Base-by-base conservation (phyloP, 805 yeast genomes). In the Cyberlindnera bimundalis region DNA sequence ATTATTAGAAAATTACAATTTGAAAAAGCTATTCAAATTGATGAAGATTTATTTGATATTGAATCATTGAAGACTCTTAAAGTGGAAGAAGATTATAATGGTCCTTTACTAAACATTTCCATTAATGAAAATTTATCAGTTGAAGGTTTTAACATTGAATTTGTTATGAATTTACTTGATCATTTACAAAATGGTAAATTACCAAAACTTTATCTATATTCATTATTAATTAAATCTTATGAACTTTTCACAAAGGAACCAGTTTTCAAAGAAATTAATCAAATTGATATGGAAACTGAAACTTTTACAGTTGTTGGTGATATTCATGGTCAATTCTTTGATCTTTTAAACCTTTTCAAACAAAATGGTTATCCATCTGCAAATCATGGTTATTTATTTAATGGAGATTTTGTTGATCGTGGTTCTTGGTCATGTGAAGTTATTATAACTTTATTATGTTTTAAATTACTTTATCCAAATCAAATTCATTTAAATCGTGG, bases 391-490 rank as follows among this genome's bases (percentile, higher is more conserved):
- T 93, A 86, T 59, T 64, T 93, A 35, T 91, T 93, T 69, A 93
- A 93, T 57, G 99, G 99, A 32, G 99, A 93, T 65, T 91, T 93
- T 65, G 99, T 93, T 4, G 99, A 93, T 61, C 74, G 99, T 57
- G 99, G 99, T 6, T 85, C 96, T 14, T 91, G 99, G 98, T 88
- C 97, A 4, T 86, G 96, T 58, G 99, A 93, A 60, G 96, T 93
- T 34, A 96, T 96, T 2, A 66, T 93, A 34, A 68, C 84, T 23
- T 71, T 87, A 31, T 89, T 85, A 60, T 72, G 81, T 11, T 74
- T 86, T 62, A 93, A 93, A 65, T 68, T 89, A 26, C 62, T 83
- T 25, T 83, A 74, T 55, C 99, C 99, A 13, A 56, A 66, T 3
- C 71, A 74, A 33, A 62, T 91, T 33, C 89, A 66, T 64, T 61